phyloP scores from a whole-genome alignment of 345 rosid species.

The Pistacia integerrima region DNA sequence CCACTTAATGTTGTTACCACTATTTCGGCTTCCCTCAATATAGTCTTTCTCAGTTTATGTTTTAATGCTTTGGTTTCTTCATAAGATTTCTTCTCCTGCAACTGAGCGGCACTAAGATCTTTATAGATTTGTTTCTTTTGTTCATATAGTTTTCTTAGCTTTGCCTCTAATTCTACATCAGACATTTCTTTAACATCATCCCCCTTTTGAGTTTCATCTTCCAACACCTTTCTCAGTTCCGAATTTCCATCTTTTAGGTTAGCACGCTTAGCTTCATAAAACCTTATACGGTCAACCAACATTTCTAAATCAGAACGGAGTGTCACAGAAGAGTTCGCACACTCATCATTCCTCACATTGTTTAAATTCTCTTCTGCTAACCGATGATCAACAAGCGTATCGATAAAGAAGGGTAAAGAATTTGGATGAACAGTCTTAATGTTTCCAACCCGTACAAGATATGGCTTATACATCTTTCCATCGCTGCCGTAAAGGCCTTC shows the following conservation, averaged over 20 bases:
- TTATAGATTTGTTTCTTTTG: slow-evolving; percentile 80
- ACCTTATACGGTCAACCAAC: slow-evolving; percentile 73
- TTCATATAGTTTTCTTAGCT: slow-evolving; percentile 74
- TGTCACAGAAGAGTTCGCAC: slow-evolving; percentile 47
- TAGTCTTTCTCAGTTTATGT: slow-evolving; percentile 75
- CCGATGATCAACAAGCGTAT: slow-evolving; percentile 89
- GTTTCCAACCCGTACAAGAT: slow-evolving; percentile 96
- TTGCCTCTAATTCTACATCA: slow-evolving; percentile 62
- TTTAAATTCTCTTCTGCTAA: slow-evolving; percentile 66
- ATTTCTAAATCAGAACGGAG: slow-evolving; percentile 81
- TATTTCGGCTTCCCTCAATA: slow-evolving; percentile 93
- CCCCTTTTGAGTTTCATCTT: slow-evolving; percentile 41
- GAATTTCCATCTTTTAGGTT: slow-evolving; percentile 62
- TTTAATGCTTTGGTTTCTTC: slow-evolving; percentile 68
- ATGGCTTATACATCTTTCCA: slow-evolving; percentile 89
- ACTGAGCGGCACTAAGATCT: slow-evolving; percentile 82
- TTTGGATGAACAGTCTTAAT: slow-evolving; percentile 83
- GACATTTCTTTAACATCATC: slow-evolving; percentile 63
- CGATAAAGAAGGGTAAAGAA: slow-evolving; percentile 83
- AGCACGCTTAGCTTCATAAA: slow-evolving; percentile 89
- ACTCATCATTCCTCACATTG: slow-evolving; percentile 44
- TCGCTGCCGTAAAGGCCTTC: slow-evolving; percentile 84
- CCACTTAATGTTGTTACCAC: slow-evolving; percentile 93
- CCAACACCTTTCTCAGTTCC: slow-evolving; percentile 42
- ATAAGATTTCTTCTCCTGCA: slow-evolving; percentile 71